These are phyloP conservation scores for Eustoma russellianum DNA, from an alignment of 257 asterid genomes.

Conservation along the genomic window DNA sequence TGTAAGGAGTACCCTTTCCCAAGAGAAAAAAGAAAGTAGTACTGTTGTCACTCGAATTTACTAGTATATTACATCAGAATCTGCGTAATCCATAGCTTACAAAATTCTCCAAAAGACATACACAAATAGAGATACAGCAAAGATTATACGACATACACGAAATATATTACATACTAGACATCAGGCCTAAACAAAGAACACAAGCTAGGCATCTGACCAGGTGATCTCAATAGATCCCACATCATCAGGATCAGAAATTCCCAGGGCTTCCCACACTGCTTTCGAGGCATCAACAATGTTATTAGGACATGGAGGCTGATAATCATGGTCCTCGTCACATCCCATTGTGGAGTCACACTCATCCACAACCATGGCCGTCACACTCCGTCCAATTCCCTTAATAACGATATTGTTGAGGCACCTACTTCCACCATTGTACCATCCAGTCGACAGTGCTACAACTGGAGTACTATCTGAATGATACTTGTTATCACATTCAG, in stretches of 20 bases:
- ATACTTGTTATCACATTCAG: slow-evolving; percentile 34
- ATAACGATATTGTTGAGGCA: slow-evolving; percentile 27
- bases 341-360: slow-evolving; percentile 26
- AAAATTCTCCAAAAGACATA: too few species aligned
- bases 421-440: slow-evolving; percentile 27
- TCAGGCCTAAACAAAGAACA: background rate
- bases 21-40: too few species aligned
- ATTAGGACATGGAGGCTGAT: slow-evolving; percentile 19
- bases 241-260: slow-evolving; percentile 9
- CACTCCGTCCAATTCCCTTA: slow-evolving; percentile 24
- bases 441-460: slow-evolving; percentile 41
- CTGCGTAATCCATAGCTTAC: too few species aligned
- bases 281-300: slow-evolving; percentile 24
- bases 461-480: slow-evolving; percentile 26
- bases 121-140: too few species aligned
- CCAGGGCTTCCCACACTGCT: slow-evolving; percentile 27
- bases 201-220: slow-evolving; percentile 9
- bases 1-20: too few species aligned
- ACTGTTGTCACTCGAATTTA: too few species aligned
- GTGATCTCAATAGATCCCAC: slow-evolving; percentile 6
- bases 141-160: too few species aligned
- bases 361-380: slow-evolving; percentile 35
- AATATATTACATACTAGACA: too few species aligned
- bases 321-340: slow-evolving; percentile 16
- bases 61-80: too few species aligned